These are phyloP conservation scores for Jacaranda mimosifolia DNA, from an alignment of 257 asterid genomes.

Conservation along the genomic window DNA sequence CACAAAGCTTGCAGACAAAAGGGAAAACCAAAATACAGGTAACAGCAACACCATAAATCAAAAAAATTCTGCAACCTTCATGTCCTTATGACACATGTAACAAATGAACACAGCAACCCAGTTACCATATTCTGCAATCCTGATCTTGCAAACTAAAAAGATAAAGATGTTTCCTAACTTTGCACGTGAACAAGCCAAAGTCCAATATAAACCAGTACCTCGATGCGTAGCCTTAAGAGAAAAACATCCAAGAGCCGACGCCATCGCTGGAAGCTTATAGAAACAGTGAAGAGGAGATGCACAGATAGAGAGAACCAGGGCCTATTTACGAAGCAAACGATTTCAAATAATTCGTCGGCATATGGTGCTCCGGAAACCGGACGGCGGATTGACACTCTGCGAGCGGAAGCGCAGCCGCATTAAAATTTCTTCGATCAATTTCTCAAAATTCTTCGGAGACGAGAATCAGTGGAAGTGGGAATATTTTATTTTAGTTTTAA, in stretches of 20 bases:
- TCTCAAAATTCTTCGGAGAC: slow-evolving; percentile 15
- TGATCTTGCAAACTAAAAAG: slow-evolving; percentile 7
- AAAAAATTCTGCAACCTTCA: background rate
- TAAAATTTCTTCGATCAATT: background rate
- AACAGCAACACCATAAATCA: slow-evolving; percentile 2
- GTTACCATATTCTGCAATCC: background rate
- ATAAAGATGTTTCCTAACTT: background rate
- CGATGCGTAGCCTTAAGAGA: slow-evolving; percentile 42
- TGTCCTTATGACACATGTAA: background rate
- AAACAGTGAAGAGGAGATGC: background rate
- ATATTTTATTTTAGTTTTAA: background rate
- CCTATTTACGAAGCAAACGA: background rate
- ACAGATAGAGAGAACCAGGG: background rate
- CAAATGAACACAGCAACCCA: background rate
- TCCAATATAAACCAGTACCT: slow-evolving; percentile 33
- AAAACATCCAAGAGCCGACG: slow-evolving; percentile 48
- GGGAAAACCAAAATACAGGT: background rate
- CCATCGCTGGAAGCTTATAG: slow-evolving; percentile 32
- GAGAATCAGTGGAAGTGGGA: background rate
- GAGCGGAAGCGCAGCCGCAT: slow-evolving; percentile 28
- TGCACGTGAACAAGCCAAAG: background rate
- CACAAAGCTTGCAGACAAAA: background rate
- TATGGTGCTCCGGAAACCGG: slow-evolving; percentile 11
- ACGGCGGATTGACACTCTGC: slow-evolving; percentile 4
- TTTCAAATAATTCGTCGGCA: slow-evolving; percentile 28